phyloP scores from a whole-genome alignment of 2,329 filamentous ascomycete genomes.

The Epichloe glyceriae region DNA sequence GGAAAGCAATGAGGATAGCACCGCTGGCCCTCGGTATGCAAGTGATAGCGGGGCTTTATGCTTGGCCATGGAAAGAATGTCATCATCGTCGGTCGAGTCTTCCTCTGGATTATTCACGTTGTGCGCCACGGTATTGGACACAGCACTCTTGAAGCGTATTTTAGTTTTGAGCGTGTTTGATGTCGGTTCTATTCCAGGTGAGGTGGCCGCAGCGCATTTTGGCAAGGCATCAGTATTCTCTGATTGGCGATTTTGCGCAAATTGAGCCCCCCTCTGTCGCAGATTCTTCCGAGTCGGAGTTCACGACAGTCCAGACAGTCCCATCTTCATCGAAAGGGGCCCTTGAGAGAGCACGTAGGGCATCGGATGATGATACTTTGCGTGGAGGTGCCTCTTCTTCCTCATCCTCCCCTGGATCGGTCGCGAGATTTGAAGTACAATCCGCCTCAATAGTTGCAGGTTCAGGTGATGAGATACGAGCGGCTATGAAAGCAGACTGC shows the following conservation, averaged over 20 bases:
- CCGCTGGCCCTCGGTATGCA: background rate
- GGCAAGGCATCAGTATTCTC: background rate
- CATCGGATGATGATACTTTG: constrained; percentile 43
- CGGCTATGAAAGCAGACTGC: constrained; percentile 19
- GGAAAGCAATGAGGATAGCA: constrained; percentile 13
- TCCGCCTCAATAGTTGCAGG: constrained; percentile 15
- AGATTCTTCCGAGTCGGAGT: constrained; percentile 18
- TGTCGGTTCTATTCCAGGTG: background rate
- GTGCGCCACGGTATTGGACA: background rate
- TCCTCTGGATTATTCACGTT: constrained; percentile 12
- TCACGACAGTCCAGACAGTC: constrained; percentile 39
- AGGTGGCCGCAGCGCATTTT: background rate
- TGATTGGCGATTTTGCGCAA: background rate
- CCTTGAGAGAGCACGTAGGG: constrained; percentile 37
- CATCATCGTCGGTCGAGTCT: constrained; percentile 27
- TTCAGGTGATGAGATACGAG: constrained; percentile 13
- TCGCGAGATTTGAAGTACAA: constrained; percentile 21
- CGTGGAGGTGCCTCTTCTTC: constrained; percentile 31
- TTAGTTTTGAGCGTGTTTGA: background rate
- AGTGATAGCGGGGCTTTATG: background rate
- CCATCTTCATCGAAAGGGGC: constrained; percentile 33
- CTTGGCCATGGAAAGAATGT: constrained; percentile 28
- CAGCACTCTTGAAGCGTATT: background rate
- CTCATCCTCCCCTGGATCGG: constrained; percentile 27
- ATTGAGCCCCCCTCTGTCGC: constrained; percentile 4